phyloP scores from a whole-genome alignment of 2,329 filamentous ascomycete species.

The Pezicula rhizophila region DNA sequence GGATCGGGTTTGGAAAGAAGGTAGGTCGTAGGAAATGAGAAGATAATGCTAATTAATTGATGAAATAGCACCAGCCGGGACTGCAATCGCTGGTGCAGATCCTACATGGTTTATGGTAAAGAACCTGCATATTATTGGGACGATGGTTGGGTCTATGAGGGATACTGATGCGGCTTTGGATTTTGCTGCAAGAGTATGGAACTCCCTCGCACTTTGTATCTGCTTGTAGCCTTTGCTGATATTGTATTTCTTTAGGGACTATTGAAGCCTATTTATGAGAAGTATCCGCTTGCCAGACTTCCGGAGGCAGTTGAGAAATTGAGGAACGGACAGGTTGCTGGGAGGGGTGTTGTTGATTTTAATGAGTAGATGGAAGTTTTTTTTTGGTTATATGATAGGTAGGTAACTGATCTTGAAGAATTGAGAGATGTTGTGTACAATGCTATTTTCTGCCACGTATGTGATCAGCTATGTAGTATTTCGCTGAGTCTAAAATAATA shows the following conservation, averaged over 20 bases:
- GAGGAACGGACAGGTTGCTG: conserved; percentile 16
- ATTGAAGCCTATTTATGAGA: conserved; percentile 12
- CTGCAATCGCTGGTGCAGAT: conserved; percentile 1
- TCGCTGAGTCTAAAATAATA: too few relatives aligned
- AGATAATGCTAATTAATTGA: neutral
- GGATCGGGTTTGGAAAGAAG: neutral
- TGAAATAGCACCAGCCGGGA: conserved; percentile 1
- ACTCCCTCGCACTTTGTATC: neutral
- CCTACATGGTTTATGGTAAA: conserved; percentile 3
- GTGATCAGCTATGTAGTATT: too few relatives aligned
- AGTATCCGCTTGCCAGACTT: conserved; percentile 11
- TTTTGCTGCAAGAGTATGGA: conserved; percentile 4
- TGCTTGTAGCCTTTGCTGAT: neutral
- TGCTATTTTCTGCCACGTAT: too few relatives aligned
- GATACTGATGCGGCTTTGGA: conserved; percentile 5
- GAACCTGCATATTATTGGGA: conserved; percentile 6
- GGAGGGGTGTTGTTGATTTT: conserved; percentile 18
- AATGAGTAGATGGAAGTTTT: neutral
- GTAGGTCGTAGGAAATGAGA: neutral
- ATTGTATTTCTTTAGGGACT: conserved; percentile 6
- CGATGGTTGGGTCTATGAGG: conserved; percentile 3
- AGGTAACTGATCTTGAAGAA: too few relatives aligned
- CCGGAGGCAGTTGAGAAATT: conserved; percentile 18
- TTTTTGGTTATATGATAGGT: too few relatives aligned
- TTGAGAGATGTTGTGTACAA: too few relatives aligned